phyloP scores from a whole-genome alignment of 169 alveolate species.

The Plasmodium fragile region DNA sequence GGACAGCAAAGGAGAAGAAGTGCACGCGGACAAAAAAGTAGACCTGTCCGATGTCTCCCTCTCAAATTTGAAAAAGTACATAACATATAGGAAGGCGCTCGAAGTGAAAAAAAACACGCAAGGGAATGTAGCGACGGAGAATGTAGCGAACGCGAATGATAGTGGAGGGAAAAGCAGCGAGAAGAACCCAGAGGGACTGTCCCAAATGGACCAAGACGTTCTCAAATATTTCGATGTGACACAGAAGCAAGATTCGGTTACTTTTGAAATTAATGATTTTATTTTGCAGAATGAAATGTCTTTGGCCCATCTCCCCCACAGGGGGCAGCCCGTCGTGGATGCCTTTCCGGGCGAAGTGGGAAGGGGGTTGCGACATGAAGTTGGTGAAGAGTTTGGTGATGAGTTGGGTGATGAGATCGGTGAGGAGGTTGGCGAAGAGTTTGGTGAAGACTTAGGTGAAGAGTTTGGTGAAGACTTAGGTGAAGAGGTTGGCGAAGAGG shows the following conservation, averaged over 20 bases:
- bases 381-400: not conserved
- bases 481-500: too few species aligned
- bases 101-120: not conserved
- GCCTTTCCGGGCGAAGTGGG: not conserved
- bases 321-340: not conserved
- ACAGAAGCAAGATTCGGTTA: constrained; percentile 30
- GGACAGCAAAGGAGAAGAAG: not conserved
- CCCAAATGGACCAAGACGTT: not conserved
- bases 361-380: not conserved
- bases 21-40: not conserved
- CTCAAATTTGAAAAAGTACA: constrained; percentile 29
- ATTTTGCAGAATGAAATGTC: constrained; percentile 13
- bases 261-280: constrained; percentile 30
- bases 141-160: not conserved
- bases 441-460: not conserved
- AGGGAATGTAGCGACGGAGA: not conserved
- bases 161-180: not conserved
- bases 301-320: not conserved
- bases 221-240: constrained; percentile 61
- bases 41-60: constrained; percentile 37
- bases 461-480: too few species aligned
- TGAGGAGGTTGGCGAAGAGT: not conserved
- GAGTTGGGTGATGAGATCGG: not conserved
- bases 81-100: not conserved
- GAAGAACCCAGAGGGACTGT: not conserved